These are phyloP conservation scores for Fonsecaea erecta DNA, from an alignment of 2,329 filamentous ascomycete species.

Conservation along the genomic window DNA sequence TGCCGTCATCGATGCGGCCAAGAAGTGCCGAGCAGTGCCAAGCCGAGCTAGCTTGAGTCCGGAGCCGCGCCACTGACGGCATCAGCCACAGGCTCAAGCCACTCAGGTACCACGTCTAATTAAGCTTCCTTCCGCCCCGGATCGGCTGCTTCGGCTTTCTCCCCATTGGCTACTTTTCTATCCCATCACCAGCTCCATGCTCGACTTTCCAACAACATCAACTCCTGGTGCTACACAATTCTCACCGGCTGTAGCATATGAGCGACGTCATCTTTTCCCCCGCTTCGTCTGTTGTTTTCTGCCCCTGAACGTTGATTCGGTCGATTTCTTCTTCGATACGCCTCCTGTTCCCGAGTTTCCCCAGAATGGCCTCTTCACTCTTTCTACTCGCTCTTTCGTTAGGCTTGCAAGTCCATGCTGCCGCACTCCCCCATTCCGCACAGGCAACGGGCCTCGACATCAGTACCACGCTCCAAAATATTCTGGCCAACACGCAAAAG, in stretches of 20 bases:
- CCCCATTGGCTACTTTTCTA: neutral
- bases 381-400: slow-evolving; percentile 22
- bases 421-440: slow-evolving; percentile 25
- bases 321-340: neutral
- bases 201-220: neutral
- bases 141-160: neutral
- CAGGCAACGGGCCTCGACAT: slow-evolving; percentile 29
- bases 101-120: neutral
- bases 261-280: neutral
- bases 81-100: neutral
- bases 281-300: neutral
- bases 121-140: neutral
- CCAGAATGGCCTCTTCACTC: slow-evolving; percentile 24
- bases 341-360: neutral
- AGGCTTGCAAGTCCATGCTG: slow-evolving; percentile 18
- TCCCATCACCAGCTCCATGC: neutral
- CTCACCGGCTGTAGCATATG: neutral
- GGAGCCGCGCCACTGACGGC: neutral
- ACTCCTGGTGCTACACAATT: neutral
- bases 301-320: neutral
- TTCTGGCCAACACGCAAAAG: slow-evolving; percentile 35
- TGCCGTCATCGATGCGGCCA: neutral
- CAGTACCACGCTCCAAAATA: slow-evolving; percentile 34
- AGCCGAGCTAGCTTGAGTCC: neutral
- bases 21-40: neutral